A percentile compares a stretch with the other conserved stretches of the same genome.
phyloP scores from a whole-genome alignment of 768 basidiomycete species.

The Chiua virens region DNA sequence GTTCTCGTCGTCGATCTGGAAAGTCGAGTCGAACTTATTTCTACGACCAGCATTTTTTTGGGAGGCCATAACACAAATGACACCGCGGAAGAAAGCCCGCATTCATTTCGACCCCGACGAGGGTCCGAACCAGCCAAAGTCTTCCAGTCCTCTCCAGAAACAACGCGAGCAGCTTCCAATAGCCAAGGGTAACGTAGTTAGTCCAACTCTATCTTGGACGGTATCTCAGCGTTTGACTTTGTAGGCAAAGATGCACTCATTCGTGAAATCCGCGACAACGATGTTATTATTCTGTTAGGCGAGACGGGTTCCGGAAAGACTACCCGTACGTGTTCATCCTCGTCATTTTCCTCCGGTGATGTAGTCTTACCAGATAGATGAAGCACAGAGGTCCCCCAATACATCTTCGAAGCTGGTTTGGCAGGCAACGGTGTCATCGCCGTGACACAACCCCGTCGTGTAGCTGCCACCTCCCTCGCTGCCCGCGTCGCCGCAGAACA shows the following conservation, averaged over 20 bases:
- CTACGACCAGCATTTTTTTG: neutral
- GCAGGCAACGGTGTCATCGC: constrained; percentile 75
- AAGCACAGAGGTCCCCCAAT: constrained; percentile 90
- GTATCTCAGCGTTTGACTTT: neutral
- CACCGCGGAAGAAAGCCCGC: constrained; percentile 29
- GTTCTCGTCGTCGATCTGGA: neutral
- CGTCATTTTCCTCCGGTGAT: neutral
- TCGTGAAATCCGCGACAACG: constrained; percentile 69
- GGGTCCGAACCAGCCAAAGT: constrained; percentile 7
- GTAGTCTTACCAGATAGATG: constrained; percentile 23
- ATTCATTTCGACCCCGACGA: constrained; percentile 23
- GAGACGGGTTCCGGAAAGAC: constrained; percentile 99
- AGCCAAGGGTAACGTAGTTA: constrained; percentile 53
- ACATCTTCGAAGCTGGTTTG: constrained; percentile 81
- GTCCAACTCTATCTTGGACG: neutral
- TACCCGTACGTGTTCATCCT: constrained; percentile 70
- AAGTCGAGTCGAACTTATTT: too few species aligned
- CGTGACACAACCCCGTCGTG: constrained; percentile 92
- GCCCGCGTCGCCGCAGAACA: constrained; percentile 86
- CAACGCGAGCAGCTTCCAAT: constrained; percentile 77
- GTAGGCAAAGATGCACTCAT: constrained; percentile 76
- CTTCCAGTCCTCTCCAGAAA: constrained; percentile 45
- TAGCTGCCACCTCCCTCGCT: constrained; percentile 95
- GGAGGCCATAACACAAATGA: constrained; percentile 14
- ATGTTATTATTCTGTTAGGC: constrained; percentile 87